Conservation (phyloP, 192 early-diverging fungal species). For the Coemansia furcata region DNA sequence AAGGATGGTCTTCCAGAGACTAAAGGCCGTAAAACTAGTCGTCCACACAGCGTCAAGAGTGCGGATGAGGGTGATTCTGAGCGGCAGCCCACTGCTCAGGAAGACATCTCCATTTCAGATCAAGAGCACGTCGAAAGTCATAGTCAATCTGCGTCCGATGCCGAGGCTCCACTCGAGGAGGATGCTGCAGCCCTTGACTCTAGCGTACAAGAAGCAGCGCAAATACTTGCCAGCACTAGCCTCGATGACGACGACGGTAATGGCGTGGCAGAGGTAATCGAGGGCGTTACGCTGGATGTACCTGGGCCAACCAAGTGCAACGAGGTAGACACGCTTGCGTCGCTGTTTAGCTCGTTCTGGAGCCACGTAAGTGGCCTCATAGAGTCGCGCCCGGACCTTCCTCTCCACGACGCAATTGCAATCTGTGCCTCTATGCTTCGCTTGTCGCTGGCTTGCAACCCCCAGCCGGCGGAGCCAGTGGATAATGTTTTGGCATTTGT, state of each 20-base stretch:
- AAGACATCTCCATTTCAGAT: background rate
- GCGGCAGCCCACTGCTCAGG: background rate
- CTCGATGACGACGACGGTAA: background rate
- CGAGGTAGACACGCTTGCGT: slow-evolving; percentile 29
- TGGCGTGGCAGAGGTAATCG: background rate
- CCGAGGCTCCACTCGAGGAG: slow-evolving; percentile 6
- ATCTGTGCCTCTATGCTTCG: slow-evolving; percentile 85
- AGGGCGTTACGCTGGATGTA: background rate
- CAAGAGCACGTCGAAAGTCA: background rate
- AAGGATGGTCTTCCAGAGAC: background rate
- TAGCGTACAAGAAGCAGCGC: background rate
- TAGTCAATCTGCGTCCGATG: background rate
- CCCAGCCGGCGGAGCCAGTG: slow-evolving; percentile 80
- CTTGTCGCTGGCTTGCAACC: slow-evolving; percentile 83
- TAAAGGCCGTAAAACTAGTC: slow-evolving; percentile 1
- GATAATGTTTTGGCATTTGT: slow-evolving; percentile 92
- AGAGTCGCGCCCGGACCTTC: slow-evolving; percentile 87
- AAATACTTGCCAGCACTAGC: background rate
- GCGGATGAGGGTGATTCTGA: background rate
- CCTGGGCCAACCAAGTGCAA: slow-evolving; percentile 7
- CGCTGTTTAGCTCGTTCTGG: slow-evolving; percentile 97
- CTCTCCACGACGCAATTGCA: slow-evolving; percentile 88
- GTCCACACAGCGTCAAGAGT: background rate
- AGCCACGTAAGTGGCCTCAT: slow-evolving; percentile 89
- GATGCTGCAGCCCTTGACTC: slow-evolving; percentile 6